Base-by-base conservation (phyloP, 1,284 basidiomycete species). In the Cutaneotrichosporon sp. region DNA sequence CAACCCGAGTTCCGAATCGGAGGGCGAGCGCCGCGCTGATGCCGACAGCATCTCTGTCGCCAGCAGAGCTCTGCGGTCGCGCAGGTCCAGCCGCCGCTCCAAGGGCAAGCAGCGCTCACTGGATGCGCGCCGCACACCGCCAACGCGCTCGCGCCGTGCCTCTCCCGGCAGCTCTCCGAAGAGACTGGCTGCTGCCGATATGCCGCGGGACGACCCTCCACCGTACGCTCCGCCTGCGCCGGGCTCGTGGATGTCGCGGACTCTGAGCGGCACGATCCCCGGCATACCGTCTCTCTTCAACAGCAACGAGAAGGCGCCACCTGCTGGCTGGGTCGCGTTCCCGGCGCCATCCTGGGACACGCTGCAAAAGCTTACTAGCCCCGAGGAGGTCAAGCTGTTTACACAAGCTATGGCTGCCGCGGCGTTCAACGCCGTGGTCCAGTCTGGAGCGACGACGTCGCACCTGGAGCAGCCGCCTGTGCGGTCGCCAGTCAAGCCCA, bases 321-420 rank as follows among this genome's bases (percentile, higher is more conserved):
- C 53, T 15, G 61, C 60, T 23, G 66, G 65, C 18, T 72, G 69
- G 67, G 63, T 69, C 2, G 66, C 65, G 3, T 63, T 72, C 54
- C 68, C 70, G 4, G 60, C 68, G 4, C 69, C 69, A 1, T 71
- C 71, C 4, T 73, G 71, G 71, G 70, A 71, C 43, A 69, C 61
- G 1, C 30, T 72, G 20, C 58, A 63, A 37, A 67, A 65, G 48
- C 66, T 73, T 60, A 61, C 70, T 9, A 69, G 60, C 52, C 68
- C 71, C 10, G 71, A 73, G 43, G 70, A 73, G 54, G 59, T 73
- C 49, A 67, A 67, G 54, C 54, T 72, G 13, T 71, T 72, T 55
- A 69, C 70, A 4, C 72, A 74, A 54, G 69, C 69, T 1, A 66
- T 70, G 68, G 71, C 70, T 2, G 69, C 68, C 1, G 69, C 69